phyloP scores from a whole-genome alignment of 768 basidiomycete genomes.

The Boletales sp. region DNA sequence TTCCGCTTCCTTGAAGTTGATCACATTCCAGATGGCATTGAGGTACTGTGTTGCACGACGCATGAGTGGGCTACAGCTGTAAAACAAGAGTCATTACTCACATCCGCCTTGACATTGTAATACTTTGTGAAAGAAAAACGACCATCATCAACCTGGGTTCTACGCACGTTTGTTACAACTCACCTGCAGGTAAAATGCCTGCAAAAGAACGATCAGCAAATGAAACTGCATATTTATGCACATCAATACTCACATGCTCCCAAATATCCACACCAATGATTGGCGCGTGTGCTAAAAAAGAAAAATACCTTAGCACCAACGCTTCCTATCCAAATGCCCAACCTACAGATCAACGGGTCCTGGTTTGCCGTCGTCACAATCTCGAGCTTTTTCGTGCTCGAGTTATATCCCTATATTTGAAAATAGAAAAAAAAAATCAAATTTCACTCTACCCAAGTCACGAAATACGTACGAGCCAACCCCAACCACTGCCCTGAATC shows the following conservation, averaged over 20 bases:
- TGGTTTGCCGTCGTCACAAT: slow-evolving; percentile 94
- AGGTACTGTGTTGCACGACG: slow-evolving; percentile 61
- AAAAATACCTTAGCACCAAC: slow-evolving; percentile 5
- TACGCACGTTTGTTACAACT: neutral
- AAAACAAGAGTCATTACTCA: slow-evolving; percentile 39
- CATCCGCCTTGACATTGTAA: slow-evolving; percentile 91
- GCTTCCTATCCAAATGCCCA: no score
- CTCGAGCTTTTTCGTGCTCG: slow-evolving; percentile 69
- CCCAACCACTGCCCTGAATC: slow-evolving; percentile 98
- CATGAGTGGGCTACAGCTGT: slow-evolving; percentile 3
- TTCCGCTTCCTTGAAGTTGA: slow-evolving; percentile 95
- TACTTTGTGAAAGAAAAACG: slow-evolving; percentile 48
- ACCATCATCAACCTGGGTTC: slow-evolving; percentile 9
- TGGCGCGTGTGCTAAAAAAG: slow-evolving; percentile 65
- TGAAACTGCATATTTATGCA: slow-evolving; percentile 3
- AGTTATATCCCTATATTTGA: slow-evolving; percentile 60
- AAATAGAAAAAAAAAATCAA: neutral
- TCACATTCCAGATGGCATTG: slow-evolving; percentile 90
- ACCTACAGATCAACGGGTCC: slow-evolving; percentile 77
- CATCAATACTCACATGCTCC: slow-evolving; percentile 68
- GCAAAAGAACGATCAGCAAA: slow-evolving; percentile 6
- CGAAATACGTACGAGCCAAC: slow-evolving; percentile 72
- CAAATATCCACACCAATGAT: slow-evolving; percentile 97
- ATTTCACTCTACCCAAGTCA: neutral
- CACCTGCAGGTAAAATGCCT: slow-evolving; percentile 64